These are phyloP conservation scores for Teunomyces gatunensis DNA, from an alignment of 805 yeast genomes.

Conservation along the genomic window DNA sequence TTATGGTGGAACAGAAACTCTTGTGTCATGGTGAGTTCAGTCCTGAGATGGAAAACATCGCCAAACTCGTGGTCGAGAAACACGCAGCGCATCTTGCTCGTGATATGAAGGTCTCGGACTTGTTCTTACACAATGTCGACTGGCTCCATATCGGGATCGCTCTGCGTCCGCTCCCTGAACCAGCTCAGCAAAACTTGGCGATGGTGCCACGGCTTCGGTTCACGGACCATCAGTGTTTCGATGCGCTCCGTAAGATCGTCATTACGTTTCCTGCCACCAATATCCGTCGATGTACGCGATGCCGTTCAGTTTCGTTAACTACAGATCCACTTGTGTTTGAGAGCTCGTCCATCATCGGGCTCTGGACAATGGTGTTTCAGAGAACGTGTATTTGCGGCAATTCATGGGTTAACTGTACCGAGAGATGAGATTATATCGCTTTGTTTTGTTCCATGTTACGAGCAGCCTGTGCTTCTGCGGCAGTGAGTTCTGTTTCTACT, in stretches of 20 bases:
- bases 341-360: constrained; percentile 27
- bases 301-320: constrained; percentile 41
- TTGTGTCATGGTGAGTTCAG: constrained; percentile 63
- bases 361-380: constrained; percentile 67
- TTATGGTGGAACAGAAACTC: constrained; percentile 58
- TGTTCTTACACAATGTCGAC: constrained; percentile 61
- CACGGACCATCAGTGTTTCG: constrained; percentile 27
- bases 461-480: neutral
- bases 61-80: constrained; percentile 46
- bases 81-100: constrained; percentile 43
- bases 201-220: constrained; percentile 22
- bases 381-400: constrained; percentile 79
- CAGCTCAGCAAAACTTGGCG: neutral
- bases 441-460: neutral
- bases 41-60: constrained; percentile 37
- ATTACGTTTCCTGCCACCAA: constrained; percentile 15
- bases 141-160: constrained; percentile 55
- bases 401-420: constrained; percentile 53
- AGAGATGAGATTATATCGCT: neutral
- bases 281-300: constrained; percentile 40
- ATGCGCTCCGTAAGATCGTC: constrained; percentile 37
- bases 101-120: constrained; percentile 48
- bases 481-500: neutral
- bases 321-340: constrained; percentile 40
- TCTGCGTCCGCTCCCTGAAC: neutral